phyloP scores from a whole-genome alignment of 768 basidiomycete genomes.

The Boletus insuetus region DNA sequence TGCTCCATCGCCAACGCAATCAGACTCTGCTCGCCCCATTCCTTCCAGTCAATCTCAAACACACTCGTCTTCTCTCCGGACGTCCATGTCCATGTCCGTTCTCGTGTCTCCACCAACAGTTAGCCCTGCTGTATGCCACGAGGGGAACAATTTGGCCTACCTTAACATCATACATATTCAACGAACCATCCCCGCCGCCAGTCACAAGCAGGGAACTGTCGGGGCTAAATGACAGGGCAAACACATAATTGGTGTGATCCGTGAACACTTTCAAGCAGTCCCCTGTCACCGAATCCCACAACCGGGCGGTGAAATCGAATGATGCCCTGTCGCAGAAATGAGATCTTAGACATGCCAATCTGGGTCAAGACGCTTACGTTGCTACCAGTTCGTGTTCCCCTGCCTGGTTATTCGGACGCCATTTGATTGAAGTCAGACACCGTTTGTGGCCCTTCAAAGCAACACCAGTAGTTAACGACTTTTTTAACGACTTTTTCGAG shows the following conservation, averaged over 20 bases:
- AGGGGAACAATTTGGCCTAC: constrained; percentile 43
- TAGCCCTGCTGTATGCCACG: background rate
- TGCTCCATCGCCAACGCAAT: constrained; percentile 71
- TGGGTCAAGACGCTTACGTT: constrained; percentile 49
- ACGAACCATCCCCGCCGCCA: constrained; percentile 75
- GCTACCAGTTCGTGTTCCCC: constrained; percentile 62
- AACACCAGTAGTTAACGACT: constrained; percentile 19
- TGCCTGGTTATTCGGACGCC: constrained; percentile 57
- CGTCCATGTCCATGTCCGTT: constrained; percentile 64
- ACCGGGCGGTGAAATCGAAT: constrained; percentile 73
- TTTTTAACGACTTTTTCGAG: no score
- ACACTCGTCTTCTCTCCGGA: constrained; percentile 62
- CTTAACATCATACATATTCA: constrained; percentile 68
- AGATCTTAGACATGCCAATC: background rate
- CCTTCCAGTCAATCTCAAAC: constrained; percentile 78
- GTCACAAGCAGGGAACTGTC: constrained; percentile 70
- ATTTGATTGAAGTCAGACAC: constrained; percentile 62
- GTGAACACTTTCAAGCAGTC: constrained; percentile 68
- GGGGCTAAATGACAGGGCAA: constrained; percentile 73
- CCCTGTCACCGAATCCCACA: constrained; percentile 83
- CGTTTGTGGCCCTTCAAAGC: constrained; percentile 63
- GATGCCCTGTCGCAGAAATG: constrained; percentile 51
- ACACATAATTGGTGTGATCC: constrained; percentile 72
- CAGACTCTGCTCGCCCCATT: constrained; percentile 49
- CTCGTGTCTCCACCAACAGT: constrained; percentile 35